Evolutionary conservation across 768 basidiomycete species (phyloP).

Genomic region (Lactarius vividus): DNA sequence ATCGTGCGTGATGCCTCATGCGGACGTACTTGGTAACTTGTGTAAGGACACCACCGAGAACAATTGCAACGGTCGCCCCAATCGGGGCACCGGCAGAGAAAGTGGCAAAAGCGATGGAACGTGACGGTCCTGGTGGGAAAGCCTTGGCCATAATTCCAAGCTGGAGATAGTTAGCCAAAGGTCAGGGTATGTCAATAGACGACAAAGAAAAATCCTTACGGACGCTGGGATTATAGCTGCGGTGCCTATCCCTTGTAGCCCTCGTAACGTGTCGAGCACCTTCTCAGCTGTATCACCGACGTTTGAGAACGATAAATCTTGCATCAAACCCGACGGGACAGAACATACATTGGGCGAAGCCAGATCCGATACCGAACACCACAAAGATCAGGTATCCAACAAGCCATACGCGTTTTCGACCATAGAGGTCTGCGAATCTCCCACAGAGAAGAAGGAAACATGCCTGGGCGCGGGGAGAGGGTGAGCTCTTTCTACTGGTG

Average conservation of each 20-base stretch:
- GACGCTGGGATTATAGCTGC: slow-evolving; percentile 75
- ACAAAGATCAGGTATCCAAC: slow-evolving; percentile 54
- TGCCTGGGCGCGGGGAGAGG: slow-evolving; percentile 43
- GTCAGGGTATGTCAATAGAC: slow-evolving; percentile 9
- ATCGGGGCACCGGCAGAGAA: slow-evolving; percentile 85
- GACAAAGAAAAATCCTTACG: slow-evolving; percentile 39
- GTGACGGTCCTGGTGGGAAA: too few species aligned
- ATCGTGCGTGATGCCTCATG: background rate
- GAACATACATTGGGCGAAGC: slow-evolving; percentile 52
- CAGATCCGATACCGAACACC: slow-evolving; percentile 60
- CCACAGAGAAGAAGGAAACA: slow-evolving; percentile 79
- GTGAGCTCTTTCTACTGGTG: background rate
- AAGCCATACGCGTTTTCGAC: slow-evolving; percentile 66
- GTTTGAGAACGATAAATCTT: background rate
- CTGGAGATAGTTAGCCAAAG: slow-evolving; percentile 36
- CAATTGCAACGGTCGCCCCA: slow-evolving; percentile 67
- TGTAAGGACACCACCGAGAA: slow-evolving; percentile 70
- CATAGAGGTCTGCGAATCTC: slow-evolving; percentile 76
- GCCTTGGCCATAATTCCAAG: slow-evolving; percentile 80
- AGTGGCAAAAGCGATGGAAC: slow-evolving; percentile 76
- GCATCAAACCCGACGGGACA: background rate
- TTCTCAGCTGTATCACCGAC: slow-evolving; percentile 47
- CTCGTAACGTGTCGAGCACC: slow-evolving; percentile 68
- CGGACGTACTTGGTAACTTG: slow-evolving; percentile 29
- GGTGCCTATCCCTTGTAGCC: slow-evolving; percentile 71